A percentile compares a stretch with the other conserved stretches of the same genome.
Conservation (phyloP, 108 stramenopile genomes). For the Epipyxis sp. region DNA sequence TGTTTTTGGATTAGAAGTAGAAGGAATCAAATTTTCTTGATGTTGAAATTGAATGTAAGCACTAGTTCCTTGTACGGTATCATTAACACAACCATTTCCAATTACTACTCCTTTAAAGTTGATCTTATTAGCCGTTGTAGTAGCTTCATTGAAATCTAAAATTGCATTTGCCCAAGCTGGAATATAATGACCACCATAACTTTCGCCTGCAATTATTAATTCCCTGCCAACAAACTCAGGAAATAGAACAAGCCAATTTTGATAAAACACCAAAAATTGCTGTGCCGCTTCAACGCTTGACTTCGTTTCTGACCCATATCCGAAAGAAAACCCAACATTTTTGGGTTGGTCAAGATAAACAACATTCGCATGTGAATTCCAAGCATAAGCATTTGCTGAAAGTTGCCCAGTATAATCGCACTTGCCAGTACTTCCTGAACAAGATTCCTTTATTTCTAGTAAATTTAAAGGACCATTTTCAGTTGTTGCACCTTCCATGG, state of each 20-base stretch:
- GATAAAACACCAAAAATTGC: neutral
- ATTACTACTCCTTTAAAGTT: neutral
- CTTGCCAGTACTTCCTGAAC: neutral
- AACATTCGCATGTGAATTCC: slow-evolving; percentile 26
- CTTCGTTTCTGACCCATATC: slow-evolving; percentile 7
- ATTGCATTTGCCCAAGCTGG: slow-evolving; percentile 27
- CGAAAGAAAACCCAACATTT: slow-evolving; percentile 29
- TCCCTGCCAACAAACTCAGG: slow-evolving; percentile 5
- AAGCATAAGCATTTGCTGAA: slow-evolving; percentile 11
- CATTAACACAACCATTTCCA: slow-evolving; percentile 30
- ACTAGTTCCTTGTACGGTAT: slow-evolving; percentile 17
- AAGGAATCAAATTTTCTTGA: slow-evolving; percentile 9
- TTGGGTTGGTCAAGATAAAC: slow-evolving; percentile 27
- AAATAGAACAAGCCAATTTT: slow-evolving; percentile 9
- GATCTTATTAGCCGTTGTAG: slow-evolving; percentile 9
- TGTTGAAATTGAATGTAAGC: slow-evolving; percentile 15
- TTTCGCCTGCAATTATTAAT: slow-evolving; percentile 23
- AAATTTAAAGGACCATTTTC: slow-evolving; percentile 21
- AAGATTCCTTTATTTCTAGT: slow-evolving; percentile 24
- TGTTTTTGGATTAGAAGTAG: neutral
- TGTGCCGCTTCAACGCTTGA: slow-evolving; percentile 18
- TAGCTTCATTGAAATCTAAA: slow-evolving; percentile 2
- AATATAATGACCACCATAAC: slow-evolving; percentile 33
- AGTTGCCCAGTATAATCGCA: slow-evolving; percentile 24
- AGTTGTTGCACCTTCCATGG: slow-evolving; percentile 33